Percentiles rank a stretch among this genome's conserved stretches.
Conservation (phyloP, 805 yeast species). For the Teunomyces gatunensis region DNA sequence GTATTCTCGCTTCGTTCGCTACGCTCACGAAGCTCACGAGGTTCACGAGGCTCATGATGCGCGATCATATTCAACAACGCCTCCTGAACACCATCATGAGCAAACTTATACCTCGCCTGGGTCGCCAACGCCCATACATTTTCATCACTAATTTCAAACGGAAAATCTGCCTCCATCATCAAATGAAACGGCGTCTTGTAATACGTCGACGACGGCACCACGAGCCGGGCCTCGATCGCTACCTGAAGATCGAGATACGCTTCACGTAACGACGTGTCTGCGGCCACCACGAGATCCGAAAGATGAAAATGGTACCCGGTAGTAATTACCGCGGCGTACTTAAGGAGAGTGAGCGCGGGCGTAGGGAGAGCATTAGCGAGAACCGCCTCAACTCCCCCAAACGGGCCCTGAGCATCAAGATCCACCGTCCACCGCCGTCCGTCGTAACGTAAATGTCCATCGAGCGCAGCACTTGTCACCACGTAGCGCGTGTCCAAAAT, state of each 20-base stretch:
- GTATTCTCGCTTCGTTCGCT: no score
- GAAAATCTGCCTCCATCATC: constrained; percentile 22
- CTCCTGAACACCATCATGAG: constrained; percentile 40
- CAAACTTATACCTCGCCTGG: constrained; percentile 35
- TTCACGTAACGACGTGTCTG: constrained; percentile 30
- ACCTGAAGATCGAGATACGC: constrained; percentile 30
- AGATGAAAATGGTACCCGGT: constrained; percentile 33
- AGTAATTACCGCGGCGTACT: constrained; percentile 43
- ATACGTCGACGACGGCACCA: constrained; percentile 39
- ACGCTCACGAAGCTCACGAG: no score
- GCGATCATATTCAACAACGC: constrained; percentile 28
- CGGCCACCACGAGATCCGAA: constrained; percentile 38
- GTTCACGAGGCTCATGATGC: no score
- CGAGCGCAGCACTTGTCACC: constrained; percentile 5
- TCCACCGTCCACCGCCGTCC: background rate
- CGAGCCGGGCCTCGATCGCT: constrained; percentile 29
- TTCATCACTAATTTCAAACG: constrained; percentile 27
- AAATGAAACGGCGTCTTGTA: constrained; percentile 49
- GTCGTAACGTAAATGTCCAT: background rate
- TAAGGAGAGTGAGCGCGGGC: constrained; percentile 23
- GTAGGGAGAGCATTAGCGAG: constrained; percentile 9
- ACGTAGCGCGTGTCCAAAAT: constrained; percentile 13
- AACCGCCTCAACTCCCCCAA: constrained; percentile 1
- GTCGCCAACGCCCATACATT: constrained; percentile 34
- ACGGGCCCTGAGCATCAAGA: no score